Evolutionary conservation across 2,329 filamentous ascomycete species (phyloP), one percentile per base, ranked within the genome.

Genomic region (Penicillium sp.): DNA sequence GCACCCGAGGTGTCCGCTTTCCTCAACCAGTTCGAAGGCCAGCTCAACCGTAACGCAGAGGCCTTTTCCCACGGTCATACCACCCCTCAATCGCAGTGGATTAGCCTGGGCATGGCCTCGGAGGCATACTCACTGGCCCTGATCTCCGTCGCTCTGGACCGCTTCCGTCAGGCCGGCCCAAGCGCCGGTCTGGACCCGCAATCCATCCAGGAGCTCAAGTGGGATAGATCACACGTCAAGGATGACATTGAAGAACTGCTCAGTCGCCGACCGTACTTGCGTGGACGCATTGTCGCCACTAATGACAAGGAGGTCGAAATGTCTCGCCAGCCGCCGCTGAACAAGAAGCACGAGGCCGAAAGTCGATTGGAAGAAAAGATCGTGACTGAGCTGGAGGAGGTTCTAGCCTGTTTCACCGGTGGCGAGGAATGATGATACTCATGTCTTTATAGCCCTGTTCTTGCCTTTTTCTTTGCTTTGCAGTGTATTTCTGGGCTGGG

Each of bases 201-300:
- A 12, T 86, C 91, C 20, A 86, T 97, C 1, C 83, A 87, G 12
- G 78, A 83, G 7, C 79, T 97, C 6, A 80, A 84, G 46, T 96
- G 90, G 86, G 90, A 97, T 66, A 80, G 83, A 10, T 79, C 80
- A 0, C 79, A 80, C 1, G 81, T 95, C 40, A 81, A 88, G 58
- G 92, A 96, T 68, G 91, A 94, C 63, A 84, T 95, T 4, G 90
- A 96, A 60, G 89, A 89, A 59, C 90, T 90, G 80, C 75, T 97
- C 29, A 81, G 84, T 23, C 86, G 86, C 46, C 81, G 85, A 51
- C 84, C 84, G 59, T 76, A 87, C 48, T 75, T 97, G 49, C 81
- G 87, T 46, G 86, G 90, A 58, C 80, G 89, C 23, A 82, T 96
- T 41, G 78, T 92, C 44, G 85, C 91, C 0, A 79, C 89, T 17